These are phyloP conservation scores for Aspergillus ustus DNA, from an alignment of 2,329 filamentous ascomycete genomes.

Conservation along the genomic window DNA sequence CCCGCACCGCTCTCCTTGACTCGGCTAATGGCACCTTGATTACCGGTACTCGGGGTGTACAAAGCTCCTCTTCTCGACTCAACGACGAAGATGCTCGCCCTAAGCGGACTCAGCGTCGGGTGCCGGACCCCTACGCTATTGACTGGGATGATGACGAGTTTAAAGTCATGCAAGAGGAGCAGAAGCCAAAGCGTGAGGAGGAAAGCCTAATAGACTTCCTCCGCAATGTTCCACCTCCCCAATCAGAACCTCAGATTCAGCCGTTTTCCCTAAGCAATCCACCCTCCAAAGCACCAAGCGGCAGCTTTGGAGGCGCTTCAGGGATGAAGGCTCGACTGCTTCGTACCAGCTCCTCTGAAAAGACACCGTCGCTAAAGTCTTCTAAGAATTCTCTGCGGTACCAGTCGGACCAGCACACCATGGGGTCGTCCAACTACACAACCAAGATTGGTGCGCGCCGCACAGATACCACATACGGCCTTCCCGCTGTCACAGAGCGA, in stretches of 20 bases:
- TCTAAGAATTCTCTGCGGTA: constrained; percentile 41
- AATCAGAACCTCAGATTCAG: constrained; percentile 35
- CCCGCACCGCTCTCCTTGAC: constrained; percentile 70
- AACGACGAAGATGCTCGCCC: constrained; percentile 57
- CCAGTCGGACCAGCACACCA: constrained; percentile 34
- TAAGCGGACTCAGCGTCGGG: constrained; percentile 73
- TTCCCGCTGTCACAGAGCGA: constrained; percentile 30
- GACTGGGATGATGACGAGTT: constrained; percentile 71
- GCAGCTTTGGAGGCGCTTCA: constrained; percentile 24
- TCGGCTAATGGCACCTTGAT: constrained; percentile 33
- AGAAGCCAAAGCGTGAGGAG: constrained; percentile 46
- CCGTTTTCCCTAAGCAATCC: constrained; percentile 32
- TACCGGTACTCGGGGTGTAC: constrained; percentile 4
- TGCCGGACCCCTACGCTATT: constrained; percentile 92
- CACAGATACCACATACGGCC: constrained; percentile 22
- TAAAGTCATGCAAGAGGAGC: constrained; percentile 56
- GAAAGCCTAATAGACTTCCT: constrained; percentile 56
- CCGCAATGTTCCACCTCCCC: constrained; percentile 49
- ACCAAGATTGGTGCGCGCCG: constrained; percentile 43
- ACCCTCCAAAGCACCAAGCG: constrained; percentile 24
- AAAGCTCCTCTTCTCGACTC: constrained; percentile 12
- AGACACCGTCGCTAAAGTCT: constrained; percentile 33
- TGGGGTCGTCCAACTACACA: constrained; percentile 40
- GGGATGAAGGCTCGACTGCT: constrained; percentile 43
- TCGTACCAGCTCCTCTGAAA: constrained; percentile 37